These are phyloP conservation scores for Eucalyptus camaldulensis DNA, from an alignment of 345 rosid species.

Conservation along the genomic window DNA sequence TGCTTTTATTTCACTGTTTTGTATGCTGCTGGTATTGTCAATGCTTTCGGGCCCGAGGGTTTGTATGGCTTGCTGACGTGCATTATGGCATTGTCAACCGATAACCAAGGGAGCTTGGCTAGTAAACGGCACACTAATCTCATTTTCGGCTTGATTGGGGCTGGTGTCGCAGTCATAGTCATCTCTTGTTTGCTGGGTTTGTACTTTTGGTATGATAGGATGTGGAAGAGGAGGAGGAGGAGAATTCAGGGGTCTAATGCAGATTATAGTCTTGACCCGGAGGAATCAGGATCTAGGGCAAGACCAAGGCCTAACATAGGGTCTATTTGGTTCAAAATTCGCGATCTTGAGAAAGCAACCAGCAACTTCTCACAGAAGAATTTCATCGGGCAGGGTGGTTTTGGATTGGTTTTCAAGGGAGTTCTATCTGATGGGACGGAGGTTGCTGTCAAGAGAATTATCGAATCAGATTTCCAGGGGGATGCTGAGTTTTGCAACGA, in stretches of 20 bases:
- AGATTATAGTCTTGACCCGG: background rate
- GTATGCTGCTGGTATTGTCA: slow-evolving; percentile 74
- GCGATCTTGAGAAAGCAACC: slow-evolving; percentile 79
- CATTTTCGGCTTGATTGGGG: slow-evolving; percentile 56
- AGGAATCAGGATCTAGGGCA: slow-evolving; percentile 30
- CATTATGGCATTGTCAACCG: slow-evolving; percentile 30
- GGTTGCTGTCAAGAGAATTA: slow-evolving; percentile 68
- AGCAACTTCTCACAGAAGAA: slow-evolving; percentile 60
- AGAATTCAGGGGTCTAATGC: background rate
- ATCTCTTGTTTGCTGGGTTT: slow-evolving; percentile 41
- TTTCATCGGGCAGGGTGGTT: slow-evolving; percentile 77
- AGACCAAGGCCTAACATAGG: slow-evolving; percentile 68
- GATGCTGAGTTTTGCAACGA: slow-evolving; percentile 84
- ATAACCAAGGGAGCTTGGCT: slow-evolving; percentile 1
- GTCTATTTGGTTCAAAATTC: slow-evolving; percentile 73
- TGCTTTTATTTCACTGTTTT: slow-evolving; percentile 55
- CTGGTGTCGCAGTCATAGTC: slow-evolving; percentile 29
- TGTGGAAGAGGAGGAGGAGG: slow-evolving; percentile 5
- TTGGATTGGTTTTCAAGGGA: slow-evolving; percentile 80
- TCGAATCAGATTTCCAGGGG: slow-evolving; percentile 75
- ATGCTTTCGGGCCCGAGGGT: slow-evolving; percentile 67
- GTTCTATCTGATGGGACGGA: slow-evolving; percentile 51
- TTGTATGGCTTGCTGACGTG: slow-evolving; percentile 41
- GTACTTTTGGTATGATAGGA: slow-evolving; percentile 45
- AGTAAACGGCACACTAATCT: slow-evolving; percentile 25